phyloP scores from a whole-genome alignment of 2,329 filamentous ascomycete genomes.

The Microdochium paspali region DNA sequence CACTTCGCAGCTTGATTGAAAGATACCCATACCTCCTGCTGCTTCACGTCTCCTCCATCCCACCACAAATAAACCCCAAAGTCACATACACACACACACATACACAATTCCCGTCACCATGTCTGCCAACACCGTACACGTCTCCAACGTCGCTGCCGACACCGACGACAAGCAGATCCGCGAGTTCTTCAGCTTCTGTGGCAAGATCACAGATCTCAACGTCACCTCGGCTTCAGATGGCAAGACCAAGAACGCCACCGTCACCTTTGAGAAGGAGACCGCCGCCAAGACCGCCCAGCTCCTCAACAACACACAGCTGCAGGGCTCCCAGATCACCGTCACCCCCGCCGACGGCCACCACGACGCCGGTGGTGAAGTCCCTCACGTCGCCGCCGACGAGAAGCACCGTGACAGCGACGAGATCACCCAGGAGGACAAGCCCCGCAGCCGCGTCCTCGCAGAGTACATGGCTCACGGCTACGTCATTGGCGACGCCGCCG shows the following conservation, averaged over 20 bases:
- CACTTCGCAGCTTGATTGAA: too few relatives aligned
- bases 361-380: conserved; percentile 36
- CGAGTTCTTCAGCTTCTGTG: conserved; percentile 97
- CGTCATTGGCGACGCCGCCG: conserved; percentile 62
- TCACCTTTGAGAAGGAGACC: conserved; percentile 93
- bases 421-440: conserved; percentile 94
- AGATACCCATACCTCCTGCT: not conserved
- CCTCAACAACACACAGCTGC: conserved; percentile 93
- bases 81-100: too few relatives aligned
- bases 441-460: conserved; percentile 82
- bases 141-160: conserved; percentile 75
- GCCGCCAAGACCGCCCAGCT: conserved; percentile 95
- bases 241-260: conserved; percentile 73
- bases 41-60: not conserved
- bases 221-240: conserved; percentile 52
- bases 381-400: conserved; percentile 26
- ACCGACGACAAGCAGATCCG: conserved; percentile 86
- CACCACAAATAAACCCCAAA: conserved; percentile 1
- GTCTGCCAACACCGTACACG: conserved; percentile 64
- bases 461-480: conserved; percentile 98
- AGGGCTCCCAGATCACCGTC: conserved; percentile 72
- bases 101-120: conserved; percentile 27
- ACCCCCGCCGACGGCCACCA: conserved; percentile 57
- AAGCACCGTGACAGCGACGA: conserved; percentile 54
- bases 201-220: conserved; percentile 81